Conservation (phyloP, 169 alveolate genomes). For the Ichthyophthirius multifiliis region DNA sequence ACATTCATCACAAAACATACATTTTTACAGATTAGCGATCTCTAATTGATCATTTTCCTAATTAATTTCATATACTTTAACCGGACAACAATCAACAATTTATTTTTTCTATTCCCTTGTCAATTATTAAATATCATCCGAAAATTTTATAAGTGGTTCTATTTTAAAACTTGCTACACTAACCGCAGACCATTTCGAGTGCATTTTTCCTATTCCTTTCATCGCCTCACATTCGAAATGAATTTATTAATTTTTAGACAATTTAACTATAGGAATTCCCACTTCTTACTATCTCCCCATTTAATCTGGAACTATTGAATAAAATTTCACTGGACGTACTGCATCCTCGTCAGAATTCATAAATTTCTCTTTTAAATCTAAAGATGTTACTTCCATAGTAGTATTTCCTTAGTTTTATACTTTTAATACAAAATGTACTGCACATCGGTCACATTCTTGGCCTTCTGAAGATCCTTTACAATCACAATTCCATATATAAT, state of each 20-base stretch:
- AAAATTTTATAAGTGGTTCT: conserved; percentile 77
- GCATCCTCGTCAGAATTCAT: conserved; percentile 31
- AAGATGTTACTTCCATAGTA: conserved; percentile 82
- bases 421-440: conserved; percentile 88
- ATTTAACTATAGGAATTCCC: conserved; percentile 92
- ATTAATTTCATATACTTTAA: conserved; percentile 78
- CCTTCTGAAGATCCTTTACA: too few relatives aligned
- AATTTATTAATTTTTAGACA: conserved; percentile 90
- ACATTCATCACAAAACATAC: conserved; percentile 92
- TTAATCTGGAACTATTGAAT: conserved; percentile 18
- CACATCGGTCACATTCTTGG: conserved; percentile 90
- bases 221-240: conserved; percentile 93
- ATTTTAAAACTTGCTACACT: conserved; percentile 85
- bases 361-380: conserved; percentile 66
- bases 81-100: conserved; percentile 89
- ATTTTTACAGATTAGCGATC: conserved; percentile 58
- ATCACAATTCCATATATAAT: conserved; percentile 89
- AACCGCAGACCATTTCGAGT: conserved; percentile 97
- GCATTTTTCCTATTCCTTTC: conserved; percentile 96
- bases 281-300: conserved; percentile 54
- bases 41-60: conserved; percentile 60
- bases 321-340: conserved; percentile 54
- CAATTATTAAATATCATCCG: conserved; percentile 49
- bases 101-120: conserved; percentile 73
- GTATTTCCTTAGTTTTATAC: conserved; percentile 83